A percentile compares a stretch with the other conserved stretches of the same genome.
Conservation (phyloP, 2,329 filamentous ascomycete genomes). For the Colletotrichum sp. region DNA sequence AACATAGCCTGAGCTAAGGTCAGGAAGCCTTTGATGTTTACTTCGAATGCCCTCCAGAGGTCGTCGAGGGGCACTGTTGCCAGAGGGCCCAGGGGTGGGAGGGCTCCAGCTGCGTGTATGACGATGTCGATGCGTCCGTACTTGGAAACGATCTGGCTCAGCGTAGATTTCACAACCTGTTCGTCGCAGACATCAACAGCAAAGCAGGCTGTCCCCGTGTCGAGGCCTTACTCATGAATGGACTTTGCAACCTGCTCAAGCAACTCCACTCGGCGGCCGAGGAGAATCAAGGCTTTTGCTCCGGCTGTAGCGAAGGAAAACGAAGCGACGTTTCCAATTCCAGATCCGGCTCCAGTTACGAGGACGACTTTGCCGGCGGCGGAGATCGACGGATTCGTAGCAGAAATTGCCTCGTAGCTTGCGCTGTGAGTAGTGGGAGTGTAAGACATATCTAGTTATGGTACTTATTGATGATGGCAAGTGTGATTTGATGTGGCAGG, state of each 20-base stretch:
- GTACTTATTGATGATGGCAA: neutral
- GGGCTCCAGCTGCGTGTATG: neutral
- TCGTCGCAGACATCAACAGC: neutral
- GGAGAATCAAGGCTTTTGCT: neutral
- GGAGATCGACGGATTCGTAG: neutral
- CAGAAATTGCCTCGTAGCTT: neutral
- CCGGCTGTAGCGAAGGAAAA: neutral
- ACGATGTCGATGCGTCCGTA: neutral
- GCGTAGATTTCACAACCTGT: neutral
- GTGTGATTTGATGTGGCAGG: rapidly evolving
- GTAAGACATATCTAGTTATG: neutral
- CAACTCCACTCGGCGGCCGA: neutral
- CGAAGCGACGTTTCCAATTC: neutral
- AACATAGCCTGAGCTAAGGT: neutral
- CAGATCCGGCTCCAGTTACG: neutral
- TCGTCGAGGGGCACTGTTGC: neutral
- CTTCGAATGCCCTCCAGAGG: neutral
- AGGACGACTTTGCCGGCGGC: neutral
- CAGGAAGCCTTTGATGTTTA: neutral
- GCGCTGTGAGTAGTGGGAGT: neutral
- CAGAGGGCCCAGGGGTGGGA: neutral
- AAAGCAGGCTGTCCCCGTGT: rapidly evolving
- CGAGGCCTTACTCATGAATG: neutral
- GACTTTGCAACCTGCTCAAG: neutral
- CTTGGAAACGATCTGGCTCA: rapidly evolving